phyloP scores from a whole-genome alignment of 1,284 basidiomycete genomes.

The Ceratobasidium sp. region DNA sequence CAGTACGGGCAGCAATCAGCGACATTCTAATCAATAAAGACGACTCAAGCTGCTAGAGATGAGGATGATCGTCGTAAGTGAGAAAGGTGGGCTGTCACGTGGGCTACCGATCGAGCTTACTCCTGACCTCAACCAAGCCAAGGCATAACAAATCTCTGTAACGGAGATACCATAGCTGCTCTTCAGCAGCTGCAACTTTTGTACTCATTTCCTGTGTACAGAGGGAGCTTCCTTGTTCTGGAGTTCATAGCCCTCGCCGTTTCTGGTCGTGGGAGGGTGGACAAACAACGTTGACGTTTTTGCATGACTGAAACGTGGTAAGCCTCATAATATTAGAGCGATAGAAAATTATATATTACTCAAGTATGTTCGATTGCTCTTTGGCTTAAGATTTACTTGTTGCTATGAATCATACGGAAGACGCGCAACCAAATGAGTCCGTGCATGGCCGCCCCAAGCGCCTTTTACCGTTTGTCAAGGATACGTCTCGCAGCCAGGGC shows the following conservation, averaged over 20 bases:
- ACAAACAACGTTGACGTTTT: background rate
- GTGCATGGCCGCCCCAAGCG: slow-evolving; percentile 28
- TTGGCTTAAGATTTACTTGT: background rate
- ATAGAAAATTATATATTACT: background rate
- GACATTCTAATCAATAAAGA: slow-evolving; percentile 12
- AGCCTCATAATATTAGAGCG: background rate
- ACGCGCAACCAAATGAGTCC: slow-evolving; percentile 31
- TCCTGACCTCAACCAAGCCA: background rate
- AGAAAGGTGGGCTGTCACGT: slow-evolving; percentile 8
- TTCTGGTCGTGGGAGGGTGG: slow-evolving; percentile 4
- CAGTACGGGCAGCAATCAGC: slow-evolving; percentile 25
- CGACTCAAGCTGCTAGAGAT: background rate
- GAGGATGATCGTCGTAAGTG: slow-evolving; percentile 15
- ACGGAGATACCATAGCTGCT: slow-evolving; percentile 17
- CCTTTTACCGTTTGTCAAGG: slow-evolving; percentile 15
- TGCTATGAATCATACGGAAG: slow-evolving; percentile 21
- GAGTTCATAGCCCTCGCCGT: background rate
- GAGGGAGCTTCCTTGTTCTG: background rate
- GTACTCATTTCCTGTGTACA: background rate
- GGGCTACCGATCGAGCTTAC: background rate
- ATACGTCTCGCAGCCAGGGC: slow-evolving; percentile 19
- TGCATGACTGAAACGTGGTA: background rate
- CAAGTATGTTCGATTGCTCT: background rate
- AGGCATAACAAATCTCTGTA: slow-evolving; percentile 14
- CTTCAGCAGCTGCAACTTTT: slow-evolving; percentile 16